Base-by-base conservation (phyloP, 2,329 filamentous ascomycete genomes). In the Mycocentrospora acerina region DNA sequence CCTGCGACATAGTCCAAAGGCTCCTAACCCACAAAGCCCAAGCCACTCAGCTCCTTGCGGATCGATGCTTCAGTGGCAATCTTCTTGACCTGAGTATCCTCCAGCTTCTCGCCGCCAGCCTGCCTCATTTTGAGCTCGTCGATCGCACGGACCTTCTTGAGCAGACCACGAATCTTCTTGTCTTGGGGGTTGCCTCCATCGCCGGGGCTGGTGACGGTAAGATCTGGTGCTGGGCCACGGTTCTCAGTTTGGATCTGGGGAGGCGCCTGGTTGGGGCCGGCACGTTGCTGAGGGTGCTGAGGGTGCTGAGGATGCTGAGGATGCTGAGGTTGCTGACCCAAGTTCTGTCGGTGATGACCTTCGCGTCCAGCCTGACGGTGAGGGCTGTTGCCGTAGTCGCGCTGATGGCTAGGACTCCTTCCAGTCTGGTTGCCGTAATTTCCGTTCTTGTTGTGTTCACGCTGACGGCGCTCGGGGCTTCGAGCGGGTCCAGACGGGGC, bases 81-180 rank as follows among this genome's bases (percentile, higher is more conserved):
- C 80, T 98, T 98, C 78, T 95, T 94, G 70, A 98, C 83, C 73
- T 98, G 93, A 22, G 93, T 98, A 62, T 96, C 91, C 73, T 98
- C 93, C 44, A 98, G 74, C 77, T 96, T 97, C 77, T 98, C 93
- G 4, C 91, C 91, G 24, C 86, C 85, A 3, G 91, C 93, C 53
- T 90, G 83, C 40, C 93, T 83, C 90, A 97, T 96, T 76, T 97
- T 95, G 46, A 98, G 74, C 66, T 98, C 93, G 64, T 98, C 93
- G 62, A 98, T 98, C 9, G 93, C 93, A 14, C 93, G 83, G 47
- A 98, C 86, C 79, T 98, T 98, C 81, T 98, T 98, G 67, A 95
- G 79, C 47, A 98, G 77, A 43, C 88, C 88, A 39, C 93, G 80
- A 46, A 96, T 81, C 76, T 97, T 98, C 82, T 97, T 98, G 29